These are phyloP conservation scores for Xerocomus potaroensis DNA, from an alignment of 768 basidiomycete genomes.

Conservation along the genomic window DNA sequence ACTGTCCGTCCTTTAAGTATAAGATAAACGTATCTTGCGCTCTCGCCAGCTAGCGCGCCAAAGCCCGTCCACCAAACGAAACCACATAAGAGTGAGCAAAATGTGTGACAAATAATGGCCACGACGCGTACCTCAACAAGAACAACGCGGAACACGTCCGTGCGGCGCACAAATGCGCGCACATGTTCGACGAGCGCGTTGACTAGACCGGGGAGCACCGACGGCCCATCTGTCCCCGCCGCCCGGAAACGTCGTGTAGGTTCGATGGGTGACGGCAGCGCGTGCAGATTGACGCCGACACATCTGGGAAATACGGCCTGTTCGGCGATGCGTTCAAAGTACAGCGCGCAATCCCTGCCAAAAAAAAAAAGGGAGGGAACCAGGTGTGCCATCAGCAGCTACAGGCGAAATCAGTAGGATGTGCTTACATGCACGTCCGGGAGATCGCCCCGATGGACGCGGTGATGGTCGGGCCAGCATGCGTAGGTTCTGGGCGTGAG, in stretches of 20 bases:
- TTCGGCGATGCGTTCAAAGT: constrained; percentile 6
- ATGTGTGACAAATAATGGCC: too few species aligned
- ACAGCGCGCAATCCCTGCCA: constrained; percentile 5
- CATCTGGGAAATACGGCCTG: constrained; percentile 1
- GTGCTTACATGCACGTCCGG: constrained; percentile 6
- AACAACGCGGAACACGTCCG: constrained; percentile 9
- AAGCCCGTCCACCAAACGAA: neutral
- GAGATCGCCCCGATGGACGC: constrained; percentile 5
- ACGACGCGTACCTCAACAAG: constrained; percentile 12
- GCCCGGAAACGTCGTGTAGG: too few species aligned
- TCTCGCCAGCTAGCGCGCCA: constrained; percentile 9
- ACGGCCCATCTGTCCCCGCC: too few species aligned
- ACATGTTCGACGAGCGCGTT: constrained; percentile 8
- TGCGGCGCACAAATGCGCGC: constrained; percentile 2
- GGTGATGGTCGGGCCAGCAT: constrained; percentile 3
- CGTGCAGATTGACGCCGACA: too few species aligned
- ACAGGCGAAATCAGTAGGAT: too few species aligned
- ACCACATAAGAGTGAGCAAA: neutral
- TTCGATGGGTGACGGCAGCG: too few species aligned
- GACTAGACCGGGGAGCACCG: neutral
- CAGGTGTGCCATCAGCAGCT: neutral
- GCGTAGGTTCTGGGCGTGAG: neutral
- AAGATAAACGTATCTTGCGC: constrained; percentile 15
- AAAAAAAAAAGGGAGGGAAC: neutral
- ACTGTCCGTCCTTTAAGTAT: constrained; percentile 21